A percentile compares a stretch with the other conserved stretches of the same genome.
phyloP scores from a whole-genome alignment of 768 basidiomycete genomes.

The Glaciozyma antarctica region DNA sequence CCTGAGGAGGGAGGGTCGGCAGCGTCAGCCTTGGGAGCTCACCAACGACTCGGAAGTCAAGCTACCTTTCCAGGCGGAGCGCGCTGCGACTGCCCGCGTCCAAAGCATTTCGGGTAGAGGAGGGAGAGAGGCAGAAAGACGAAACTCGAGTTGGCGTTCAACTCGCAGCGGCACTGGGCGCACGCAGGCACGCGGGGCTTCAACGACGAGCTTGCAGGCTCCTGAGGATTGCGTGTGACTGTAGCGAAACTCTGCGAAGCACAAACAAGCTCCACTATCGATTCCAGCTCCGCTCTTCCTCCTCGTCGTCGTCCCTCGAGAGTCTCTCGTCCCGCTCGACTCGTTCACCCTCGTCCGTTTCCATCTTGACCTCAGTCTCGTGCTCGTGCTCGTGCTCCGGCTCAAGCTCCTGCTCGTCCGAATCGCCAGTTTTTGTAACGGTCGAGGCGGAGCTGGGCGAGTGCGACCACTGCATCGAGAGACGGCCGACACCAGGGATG shows the following conservation, averaged over 20 bases:
- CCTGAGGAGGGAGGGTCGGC: constrained; percentile 46
- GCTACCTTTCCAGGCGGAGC: constrained; percentile 46
- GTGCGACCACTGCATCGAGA: not conserved
- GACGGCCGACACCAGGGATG: not conserved
- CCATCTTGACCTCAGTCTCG: not conserved
- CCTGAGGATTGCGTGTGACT: too few species aligned
- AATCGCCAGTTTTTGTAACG: not conserved
- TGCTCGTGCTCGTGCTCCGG: not conserved
- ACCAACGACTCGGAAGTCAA: not conserved
- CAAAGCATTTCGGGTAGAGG: not conserved
- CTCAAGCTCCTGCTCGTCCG: not conserved
- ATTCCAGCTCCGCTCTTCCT: not conserved
- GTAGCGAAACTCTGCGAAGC: too few species aligned
- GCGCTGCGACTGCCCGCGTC: constrained; percentile 7
- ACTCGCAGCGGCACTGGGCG: too few species aligned
- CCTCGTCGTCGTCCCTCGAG: not conserved
- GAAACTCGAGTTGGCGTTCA: not conserved
- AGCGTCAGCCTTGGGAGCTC: not conserved
- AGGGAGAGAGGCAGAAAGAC: not conserved
- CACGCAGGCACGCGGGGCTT: too few species aligned
- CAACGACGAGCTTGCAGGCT: too few species aligned
- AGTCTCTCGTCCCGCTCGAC: not conserved
- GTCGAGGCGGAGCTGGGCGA: not conserved
- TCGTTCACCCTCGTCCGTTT: not conserved
- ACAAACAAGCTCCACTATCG: not conserved